These are phyloP conservation scores for Lachancea sp. DNA, from an alignment of 805 yeast genomes.

Conservation along the genomic window DNA sequence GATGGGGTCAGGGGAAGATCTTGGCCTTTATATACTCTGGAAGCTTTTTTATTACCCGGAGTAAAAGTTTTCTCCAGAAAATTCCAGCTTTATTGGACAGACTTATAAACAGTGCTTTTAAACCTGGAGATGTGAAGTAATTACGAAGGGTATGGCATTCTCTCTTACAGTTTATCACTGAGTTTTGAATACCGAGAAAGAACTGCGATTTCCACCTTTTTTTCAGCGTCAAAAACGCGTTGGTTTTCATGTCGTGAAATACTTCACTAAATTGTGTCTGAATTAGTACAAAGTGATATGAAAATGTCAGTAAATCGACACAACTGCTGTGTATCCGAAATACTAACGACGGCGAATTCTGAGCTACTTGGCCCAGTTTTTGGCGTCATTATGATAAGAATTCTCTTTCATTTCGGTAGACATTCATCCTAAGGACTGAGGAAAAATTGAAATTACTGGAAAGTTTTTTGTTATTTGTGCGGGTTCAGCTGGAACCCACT, in stretches of 20 bases:
- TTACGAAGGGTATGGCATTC: background rate
- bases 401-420: too few relatives aligned
- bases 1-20: background rate
- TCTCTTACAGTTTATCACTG: too few relatives aligned
- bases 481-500: too few relatives aligned
- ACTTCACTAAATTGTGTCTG: background rate
- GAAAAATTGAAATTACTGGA: too few relatives aligned
- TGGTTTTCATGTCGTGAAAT: background rate
- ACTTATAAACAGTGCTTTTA: background rate
- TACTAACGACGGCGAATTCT: too few relatives aligned
- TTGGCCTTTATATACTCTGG: background rate
- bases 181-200: background rate
- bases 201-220: background rate
- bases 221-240: background rate
- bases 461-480: too few relatives aligned
- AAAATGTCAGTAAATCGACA: background rate
- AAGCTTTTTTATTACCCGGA: background rate
- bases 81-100: background rate
- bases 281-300: slow-evolving; percentile 1
- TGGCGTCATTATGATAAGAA: too few relatives aligned
- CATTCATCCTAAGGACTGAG: too few relatives aligned
- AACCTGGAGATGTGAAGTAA: background rate
- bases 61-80: slow-evolving; percentile 8
- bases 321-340: too few relatives aligned
- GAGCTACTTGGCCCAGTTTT: too few relatives aligned